Conservation (phyloP, 441 rosid species). For the Sinapis alba region DNA sequence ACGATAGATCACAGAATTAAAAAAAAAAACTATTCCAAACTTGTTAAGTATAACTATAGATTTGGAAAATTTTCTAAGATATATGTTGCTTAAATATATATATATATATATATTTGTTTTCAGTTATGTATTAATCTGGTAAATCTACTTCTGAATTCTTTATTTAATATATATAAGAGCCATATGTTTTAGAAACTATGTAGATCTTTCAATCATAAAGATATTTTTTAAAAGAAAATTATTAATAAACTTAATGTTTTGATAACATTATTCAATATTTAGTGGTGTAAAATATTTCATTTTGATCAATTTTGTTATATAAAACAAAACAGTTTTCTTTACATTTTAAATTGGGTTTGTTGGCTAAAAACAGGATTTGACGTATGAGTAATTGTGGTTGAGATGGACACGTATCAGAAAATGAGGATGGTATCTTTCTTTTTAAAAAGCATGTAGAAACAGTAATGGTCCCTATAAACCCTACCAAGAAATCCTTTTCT, state of each 20-base stretch:
- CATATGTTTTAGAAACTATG: neutral
- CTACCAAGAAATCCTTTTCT: slow-evolving; percentile 21
- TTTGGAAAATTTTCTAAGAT: neutral
- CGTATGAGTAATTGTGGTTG: slow-evolving; percentile 28
- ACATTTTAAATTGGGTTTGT: neutral
- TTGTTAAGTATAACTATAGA: neutral
- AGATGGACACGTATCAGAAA: slow-evolving; percentile 33
- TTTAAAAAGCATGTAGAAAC: slow-evolving; percentile 29
- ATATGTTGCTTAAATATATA: neutral
- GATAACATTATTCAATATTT: neutral
- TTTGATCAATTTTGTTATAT: neutral
- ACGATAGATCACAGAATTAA: neutral
- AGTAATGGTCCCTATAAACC: slow-evolving; percentile 32
- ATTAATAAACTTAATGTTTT: neutral
- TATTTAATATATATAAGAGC: neutral
- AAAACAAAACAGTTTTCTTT: neutral
- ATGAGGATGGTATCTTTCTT: slow-evolving; percentile 30
- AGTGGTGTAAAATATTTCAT: neutral
- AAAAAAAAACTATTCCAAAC: neutral
- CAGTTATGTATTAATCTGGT: neutral
- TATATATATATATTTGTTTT: neutral
- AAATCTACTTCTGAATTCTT: neutral
- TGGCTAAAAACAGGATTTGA: slow-evolving; percentile 18
- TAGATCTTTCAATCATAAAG: neutral
- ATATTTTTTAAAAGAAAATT: neutral